Conservation (phyloP, 2,329 filamentous ascomycete species). For the Clathrospora elynae region DNA sequence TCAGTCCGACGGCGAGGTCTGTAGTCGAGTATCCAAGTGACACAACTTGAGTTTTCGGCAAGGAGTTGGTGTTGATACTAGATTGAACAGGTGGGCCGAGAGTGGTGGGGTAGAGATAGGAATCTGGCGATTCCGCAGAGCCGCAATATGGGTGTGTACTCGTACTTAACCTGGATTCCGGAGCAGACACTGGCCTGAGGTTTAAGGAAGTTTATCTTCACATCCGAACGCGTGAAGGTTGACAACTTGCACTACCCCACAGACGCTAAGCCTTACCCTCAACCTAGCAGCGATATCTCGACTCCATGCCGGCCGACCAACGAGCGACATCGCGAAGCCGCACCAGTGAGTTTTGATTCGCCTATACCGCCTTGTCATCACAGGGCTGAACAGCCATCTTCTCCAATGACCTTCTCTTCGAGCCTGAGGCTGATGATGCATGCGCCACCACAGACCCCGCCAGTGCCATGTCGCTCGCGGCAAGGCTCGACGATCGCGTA, state of each 20-base stretch:
- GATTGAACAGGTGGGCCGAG: not conserved
- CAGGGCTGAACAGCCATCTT: conserved; percentile 13
- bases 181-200: not conserved
- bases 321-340: conserved; percentile 7
- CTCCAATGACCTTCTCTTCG: conserved; percentile 9
- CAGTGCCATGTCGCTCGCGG: conserved; percentile 28
- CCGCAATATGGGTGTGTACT: too few relatives aligned
- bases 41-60: conserved; percentile 5
- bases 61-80: conserved; percentile 8
- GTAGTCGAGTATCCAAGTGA: conserved; percentile 6
- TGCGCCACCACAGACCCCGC: conserved; percentile 26
- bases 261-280: conserved; percentile 20
- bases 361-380: conserved; percentile 2
- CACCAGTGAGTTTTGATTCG: conserved; percentile 25
- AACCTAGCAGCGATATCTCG: conserved; percentile 6
- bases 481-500: conserved; percentile 28
- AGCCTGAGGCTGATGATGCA: conserved; percentile 19
- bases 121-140: conserved; percentile 17
- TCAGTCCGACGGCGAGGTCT: not conserved
- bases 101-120: not conserved
- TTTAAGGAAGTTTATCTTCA: conserved; percentile 2
- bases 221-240: too few relatives aligned
- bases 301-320: conserved; percentile 8
- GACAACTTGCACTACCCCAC: conserved; percentile 7
- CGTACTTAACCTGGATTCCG: too few relatives aligned